A percentile compares a stretch with the other conserved stretches of the same genome.
Evolutionary conservation across 768 basidiomycete genomes (phyloP).

Genomic region (Sistotremastrum niveocremeum): DNA sequence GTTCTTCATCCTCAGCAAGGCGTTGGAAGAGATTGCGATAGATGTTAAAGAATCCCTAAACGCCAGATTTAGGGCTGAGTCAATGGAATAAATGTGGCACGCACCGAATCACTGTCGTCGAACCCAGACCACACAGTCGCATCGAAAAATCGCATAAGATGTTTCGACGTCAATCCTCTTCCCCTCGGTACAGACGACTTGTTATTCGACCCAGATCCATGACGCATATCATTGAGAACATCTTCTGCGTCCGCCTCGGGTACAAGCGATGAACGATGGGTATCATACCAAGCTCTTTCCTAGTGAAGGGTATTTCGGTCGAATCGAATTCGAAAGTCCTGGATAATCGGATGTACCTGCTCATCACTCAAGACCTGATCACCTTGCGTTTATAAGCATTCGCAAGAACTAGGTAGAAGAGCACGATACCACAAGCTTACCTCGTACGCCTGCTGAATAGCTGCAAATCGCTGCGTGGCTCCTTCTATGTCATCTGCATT

Average conservation of each 20-base stretch:
- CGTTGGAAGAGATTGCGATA: conserved; percentile 80
- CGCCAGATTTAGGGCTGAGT: background rate
- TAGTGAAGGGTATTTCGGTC: conserved; percentile 27
- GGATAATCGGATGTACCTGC: conserved; percentile 43
- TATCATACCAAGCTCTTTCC: conserved; percentile 98
- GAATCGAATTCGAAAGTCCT: conserved; percentile 8
- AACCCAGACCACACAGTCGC: conserved; percentile 50
- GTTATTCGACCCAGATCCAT: conserved; percentile 44
- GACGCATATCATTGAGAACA: conserved; percentile 75
- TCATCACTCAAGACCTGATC: conserved; percentile 81
- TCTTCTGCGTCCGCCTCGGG: conserved; percentile 75
- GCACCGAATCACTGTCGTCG: conserved; percentile 48
- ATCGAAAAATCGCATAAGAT: conserved; percentile 79
- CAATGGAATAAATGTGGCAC: conserved; percentile 11
- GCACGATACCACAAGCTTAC: conserved; percentile 24
- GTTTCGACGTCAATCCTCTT: conserved; percentile 66
- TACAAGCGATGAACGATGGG: conserved; percentile 66
- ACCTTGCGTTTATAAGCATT: background rate
- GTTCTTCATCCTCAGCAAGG: conserved; percentile 67
- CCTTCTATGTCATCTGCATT: conserved; percentile 74
- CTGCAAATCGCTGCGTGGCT: conserved; percentile 76
- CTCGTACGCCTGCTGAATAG: conserved; percentile 92
- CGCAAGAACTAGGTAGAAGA: no score
- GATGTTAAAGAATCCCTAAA: conserved; percentile 78
- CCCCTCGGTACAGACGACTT: conserved; percentile 35